Evolutionary conservation across 1,284 basidiomycete species (phyloP).

Genomic region (Pseudozyma sp.): DNA sequence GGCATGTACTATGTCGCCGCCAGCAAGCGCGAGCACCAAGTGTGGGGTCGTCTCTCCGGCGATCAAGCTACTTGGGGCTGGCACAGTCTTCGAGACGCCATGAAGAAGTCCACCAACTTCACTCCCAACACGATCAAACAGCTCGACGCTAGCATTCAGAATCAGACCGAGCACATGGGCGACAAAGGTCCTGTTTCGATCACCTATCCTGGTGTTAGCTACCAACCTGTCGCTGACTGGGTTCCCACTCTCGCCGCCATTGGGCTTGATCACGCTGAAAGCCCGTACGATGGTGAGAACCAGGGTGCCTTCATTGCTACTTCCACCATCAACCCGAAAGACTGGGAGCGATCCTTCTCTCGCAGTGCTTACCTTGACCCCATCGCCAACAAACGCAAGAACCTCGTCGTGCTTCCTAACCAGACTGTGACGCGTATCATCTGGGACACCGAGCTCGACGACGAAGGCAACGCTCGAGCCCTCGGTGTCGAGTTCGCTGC

Average conservation of each 20-base stretch:
- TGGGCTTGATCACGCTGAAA: slow-evolving; percentile 21
- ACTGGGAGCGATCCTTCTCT: slow-evolving; percentile 56
- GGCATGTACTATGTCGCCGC: slow-evolving; percentile 60
- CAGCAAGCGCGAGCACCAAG: slow-evolving; percentile 62
- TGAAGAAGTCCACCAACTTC: slow-evolving; percentile 57
- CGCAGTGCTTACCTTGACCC: slow-evolving; percentile 61
- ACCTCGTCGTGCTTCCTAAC: slow-evolving; percentile 61
- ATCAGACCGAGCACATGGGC: slow-evolving; percentile 44
- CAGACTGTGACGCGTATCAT: slow-evolving; percentile 55
- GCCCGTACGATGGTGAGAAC: slow-evolving; percentile 55
- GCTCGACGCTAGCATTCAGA: slow-evolving; percentile 35
- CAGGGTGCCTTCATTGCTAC: slow-evolving; percentile 56
- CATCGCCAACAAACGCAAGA: slow-evolving; percentile 42
- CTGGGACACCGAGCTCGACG: slow-evolving; percentile 32
- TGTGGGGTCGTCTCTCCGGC: slow-evolving; percentile 50
- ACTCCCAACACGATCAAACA: slow-evolving; percentile 25
- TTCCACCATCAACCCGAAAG: slow-evolving; percentile 52
- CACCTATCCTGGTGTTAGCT: slow-evolving; percentile 53
- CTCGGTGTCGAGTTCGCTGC: slow-evolving; percentile 57
- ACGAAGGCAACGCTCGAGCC: slow-evolving; percentile 38
- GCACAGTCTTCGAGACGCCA: slow-evolving; percentile 44
- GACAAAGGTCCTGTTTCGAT: slow-evolving; percentile 49
- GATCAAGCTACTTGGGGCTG: slow-evolving; percentile 51
- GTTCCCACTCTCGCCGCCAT: slow-evolving; percentile 41
- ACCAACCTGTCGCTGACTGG: slow-evolving; percentile 52